Evolutionary conservation across 768 basidiomycete species (phyloP).

Genomic region (Tricholoma flavovirens): DNA sequence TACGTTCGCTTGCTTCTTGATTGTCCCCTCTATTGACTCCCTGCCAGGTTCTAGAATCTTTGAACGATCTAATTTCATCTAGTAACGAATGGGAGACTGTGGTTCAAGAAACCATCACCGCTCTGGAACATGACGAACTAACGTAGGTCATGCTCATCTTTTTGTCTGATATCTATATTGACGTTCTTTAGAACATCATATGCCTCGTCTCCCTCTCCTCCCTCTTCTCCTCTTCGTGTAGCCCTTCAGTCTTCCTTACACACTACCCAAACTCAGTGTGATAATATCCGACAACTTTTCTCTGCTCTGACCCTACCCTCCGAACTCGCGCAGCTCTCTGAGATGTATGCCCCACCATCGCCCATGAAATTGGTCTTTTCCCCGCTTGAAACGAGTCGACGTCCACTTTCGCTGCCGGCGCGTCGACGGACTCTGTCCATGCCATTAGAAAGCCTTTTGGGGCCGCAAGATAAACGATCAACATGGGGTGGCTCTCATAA

Average conservation of each 20-base stretch:
- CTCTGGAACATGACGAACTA: slow-evolving; percentile 66
- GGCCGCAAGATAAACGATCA: slow-evolving; percentile 45
- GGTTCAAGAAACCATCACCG: slow-evolving; percentile 60
- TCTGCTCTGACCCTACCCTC: slow-evolving; percentile 68
- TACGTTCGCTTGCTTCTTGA: slow-evolving; percentile 26
- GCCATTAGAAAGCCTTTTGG: slow-evolving; percentile 17
- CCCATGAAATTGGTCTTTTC: slow-evolving; percentile 33
- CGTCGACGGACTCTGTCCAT: slow-evolving; percentile 23
- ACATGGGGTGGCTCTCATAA: slow-evolving; percentile 74
- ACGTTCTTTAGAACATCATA: slow-evolving; percentile 21
- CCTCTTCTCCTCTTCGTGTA: slow-evolving; percentile 56
- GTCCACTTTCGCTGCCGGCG: slow-evolving; percentile 42
- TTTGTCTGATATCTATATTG: background rate
- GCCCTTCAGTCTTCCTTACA: slow-evolving; percentile 69
- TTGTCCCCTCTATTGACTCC: slow-evolving; percentile 4
- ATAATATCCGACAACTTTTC: slow-evolving; percentile 74
- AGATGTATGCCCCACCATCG: slow-evolving; percentile 86
- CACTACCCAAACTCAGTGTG: slow-evolving; percentile 74
- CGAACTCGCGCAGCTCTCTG: slow-evolving; percentile 71
- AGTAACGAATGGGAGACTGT: slow-evolving; percentile 71
- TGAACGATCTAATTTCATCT: slow-evolving; percentile 62
- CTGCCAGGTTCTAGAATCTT: slow-evolving; percentile 53
- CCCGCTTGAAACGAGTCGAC: slow-evolving; percentile 21
- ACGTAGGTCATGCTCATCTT: slow-evolving; percentile 35
- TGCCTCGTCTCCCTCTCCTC: slow-evolving; percentile 40